phyloP scores from a whole-genome alignment of 768 basidiomycete genomes.

The Sistotremastrum niveocremeum region DNA sequence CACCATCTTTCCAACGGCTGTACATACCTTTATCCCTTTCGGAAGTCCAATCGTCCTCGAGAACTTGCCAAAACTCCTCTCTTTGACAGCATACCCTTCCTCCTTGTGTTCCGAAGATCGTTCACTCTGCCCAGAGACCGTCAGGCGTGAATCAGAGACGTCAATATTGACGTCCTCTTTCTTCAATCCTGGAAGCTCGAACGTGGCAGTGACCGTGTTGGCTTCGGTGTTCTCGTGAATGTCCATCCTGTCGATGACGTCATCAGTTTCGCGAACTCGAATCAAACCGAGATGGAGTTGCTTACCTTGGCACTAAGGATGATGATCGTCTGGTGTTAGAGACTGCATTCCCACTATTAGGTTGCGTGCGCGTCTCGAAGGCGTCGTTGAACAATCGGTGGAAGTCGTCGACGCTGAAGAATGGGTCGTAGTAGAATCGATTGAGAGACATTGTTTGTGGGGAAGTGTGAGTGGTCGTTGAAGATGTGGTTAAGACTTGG shows the following conservation, averaged over 20 bases:
- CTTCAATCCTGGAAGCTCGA: conserved; percentile 42
- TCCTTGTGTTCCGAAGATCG: conserved; percentile 20
- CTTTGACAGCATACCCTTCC: conserved; percentile 27
- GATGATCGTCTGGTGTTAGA: too few species aligned
- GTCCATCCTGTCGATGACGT: conserved; percentile 19
- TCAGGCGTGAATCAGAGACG: conserved; percentile 32
- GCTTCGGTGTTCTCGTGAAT: conserved; percentile 28
- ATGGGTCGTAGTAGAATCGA: conserved; percentile 28
- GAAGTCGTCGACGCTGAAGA: conserved; percentile 24
- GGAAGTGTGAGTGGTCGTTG: too few species aligned
- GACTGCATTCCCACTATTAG: too few species aligned
- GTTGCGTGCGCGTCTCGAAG: conserved; percentile 11
- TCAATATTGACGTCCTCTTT: conserved; percentile 35
- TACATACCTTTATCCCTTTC: conserved; percentile 30
- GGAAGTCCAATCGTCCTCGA: conserved; percentile 35
- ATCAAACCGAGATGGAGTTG: too few species aligned
- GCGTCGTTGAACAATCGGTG: conserved; percentile 32
- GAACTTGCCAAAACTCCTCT: conserved; percentile 36
- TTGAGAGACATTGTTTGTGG: conserved; percentile 16
- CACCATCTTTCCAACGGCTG: neutral
- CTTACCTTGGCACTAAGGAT: too few species aligned
- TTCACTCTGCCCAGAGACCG: conserved; percentile 31
- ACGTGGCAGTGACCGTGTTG: conserved; percentile 36
- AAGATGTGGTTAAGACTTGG: too few species aligned
- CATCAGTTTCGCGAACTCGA: too few species aligned